phyloP scores from a whole-genome alignment of 805 yeast species.

The Lachancea sp. region DNA sequence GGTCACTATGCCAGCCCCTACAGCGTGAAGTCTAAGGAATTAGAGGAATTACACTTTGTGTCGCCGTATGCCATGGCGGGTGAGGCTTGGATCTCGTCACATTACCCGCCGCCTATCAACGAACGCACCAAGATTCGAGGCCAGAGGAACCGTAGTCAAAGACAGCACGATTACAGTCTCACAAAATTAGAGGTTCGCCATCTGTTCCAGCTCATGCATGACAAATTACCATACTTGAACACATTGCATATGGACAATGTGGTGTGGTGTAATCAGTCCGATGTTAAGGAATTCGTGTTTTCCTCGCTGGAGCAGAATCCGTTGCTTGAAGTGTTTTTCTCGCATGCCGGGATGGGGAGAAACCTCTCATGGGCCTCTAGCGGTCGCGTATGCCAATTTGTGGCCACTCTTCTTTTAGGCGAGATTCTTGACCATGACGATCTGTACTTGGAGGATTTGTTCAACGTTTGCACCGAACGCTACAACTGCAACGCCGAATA shows the following conservation, averaged over 20 bases:
- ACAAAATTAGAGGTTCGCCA: conserved; percentile 5
- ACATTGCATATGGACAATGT: conserved; percentile 23
- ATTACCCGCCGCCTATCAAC: conserved; percentile 25
- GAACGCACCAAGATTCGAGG: conserved; percentile 19
- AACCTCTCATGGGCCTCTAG: conserved; percentile 28
- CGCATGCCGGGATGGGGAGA: conserved; percentile 28
- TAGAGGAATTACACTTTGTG: conserved; percentile 8
- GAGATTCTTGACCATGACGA: conserved; percentile 22
- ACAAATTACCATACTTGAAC: conserved; percentile 16
- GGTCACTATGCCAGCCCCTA: conserved; percentile 14
- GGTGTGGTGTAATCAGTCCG: conserved; percentile 29
- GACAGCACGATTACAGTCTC: conserved; percentile 1
- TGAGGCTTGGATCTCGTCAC: conserved; percentile 12
- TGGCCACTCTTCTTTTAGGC: conserved; percentile 21
- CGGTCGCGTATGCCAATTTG: conserved; percentile 22
- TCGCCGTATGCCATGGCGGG: conserved; percentile 9
- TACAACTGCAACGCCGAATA: neutral
- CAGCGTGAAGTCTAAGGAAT: conserved; percentile 4
- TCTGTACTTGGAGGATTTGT: conserved; percentile 19
- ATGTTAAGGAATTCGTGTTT: conserved; percentile 23
- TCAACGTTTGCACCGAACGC: conserved; percentile 19
- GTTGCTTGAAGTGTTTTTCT: conserved; percentile 15
- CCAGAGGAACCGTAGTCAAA: conserved; percentile 10
- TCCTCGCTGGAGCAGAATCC: conserved; percentile 7
- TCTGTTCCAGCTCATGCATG: conserved; percentile 3